Evolutionary conservation across 192 early-diverging fungal genomes (phyloP).

Genomic region (Coemansia sp.): DNA sequence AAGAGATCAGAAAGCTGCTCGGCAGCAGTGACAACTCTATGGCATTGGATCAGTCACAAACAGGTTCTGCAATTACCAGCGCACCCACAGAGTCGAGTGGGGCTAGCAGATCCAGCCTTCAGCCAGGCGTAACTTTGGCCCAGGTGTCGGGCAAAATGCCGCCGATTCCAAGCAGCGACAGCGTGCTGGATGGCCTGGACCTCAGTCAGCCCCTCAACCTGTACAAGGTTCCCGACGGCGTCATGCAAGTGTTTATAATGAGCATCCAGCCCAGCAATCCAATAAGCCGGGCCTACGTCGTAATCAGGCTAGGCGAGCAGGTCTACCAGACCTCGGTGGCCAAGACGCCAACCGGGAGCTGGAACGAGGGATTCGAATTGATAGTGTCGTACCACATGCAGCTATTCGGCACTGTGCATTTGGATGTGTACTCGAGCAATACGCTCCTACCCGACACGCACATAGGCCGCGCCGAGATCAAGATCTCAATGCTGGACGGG

Average conservation of each 20-base stretch:
- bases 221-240: constrained; percentile 49
- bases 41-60: not conserved
- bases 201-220: constrained; percentile 53
- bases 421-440: constrained; percentile 69
- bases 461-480: constrained; percentile 69
- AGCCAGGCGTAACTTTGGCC: not conserved
- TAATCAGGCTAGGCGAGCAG: constrained; percentile 66
- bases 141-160: constrained; percentile 6
- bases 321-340: constrained; percentile 64
- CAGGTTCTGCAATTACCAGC: not conserved
- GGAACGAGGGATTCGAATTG: constrained; percentile 76
- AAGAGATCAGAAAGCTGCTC: constrained; percentile 43
- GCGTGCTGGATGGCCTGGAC: constrained; percentile 34
- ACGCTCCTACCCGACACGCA: constrained; percentile 63
- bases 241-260: constrained; percentile 63
- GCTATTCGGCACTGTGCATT: constrained; percentile 68
- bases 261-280: constrained; percentile 59
- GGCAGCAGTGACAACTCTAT: not conserved
- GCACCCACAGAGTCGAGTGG: not conserved
- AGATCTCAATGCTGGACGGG: constrained; percentile 58
- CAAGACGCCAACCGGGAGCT: constrained; percentile 56
- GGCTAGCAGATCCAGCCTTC: not conserved
- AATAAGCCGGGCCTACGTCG: constrained; percentile 63
- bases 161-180: constrained; percentile 25
- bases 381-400: constrained; percentile 69